phyloP scores from a whole-genome alignment of 2,329 filamentous ascomycete species.

The Graphilbum fragrans region DNA sequence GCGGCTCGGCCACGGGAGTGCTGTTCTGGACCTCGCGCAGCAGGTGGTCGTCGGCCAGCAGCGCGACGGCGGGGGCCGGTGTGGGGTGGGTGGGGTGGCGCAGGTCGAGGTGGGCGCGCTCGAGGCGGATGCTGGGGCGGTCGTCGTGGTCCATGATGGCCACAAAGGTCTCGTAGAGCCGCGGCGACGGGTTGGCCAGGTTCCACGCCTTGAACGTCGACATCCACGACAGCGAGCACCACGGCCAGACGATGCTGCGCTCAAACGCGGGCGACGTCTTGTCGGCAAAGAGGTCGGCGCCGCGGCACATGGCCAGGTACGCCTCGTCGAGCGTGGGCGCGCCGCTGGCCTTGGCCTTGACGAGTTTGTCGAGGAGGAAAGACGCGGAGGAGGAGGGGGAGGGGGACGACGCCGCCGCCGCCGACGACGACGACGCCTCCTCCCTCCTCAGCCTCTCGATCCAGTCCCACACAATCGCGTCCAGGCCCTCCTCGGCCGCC shows the following conservation, averaged over 20 bases:
- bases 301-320: conserved; percentile 34
- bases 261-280: conserved; percentile 22
- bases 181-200: conserved; percentile 29
- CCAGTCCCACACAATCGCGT: conserved; percentile 42
- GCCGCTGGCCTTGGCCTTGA: conserved; percentile 21
- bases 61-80: conserved; percentile 31
- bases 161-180: conserved; percentile 40
- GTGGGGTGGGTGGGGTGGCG: conserved; percentile 40
- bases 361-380: conserved; percentile 25
- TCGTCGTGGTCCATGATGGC: conserved; percentile 29
- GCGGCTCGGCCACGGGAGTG: conserved; percentile 7
- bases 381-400: conserved; percentile 9
- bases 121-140: conserved; percentile 23
- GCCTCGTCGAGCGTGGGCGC: conserved; percentile 34
- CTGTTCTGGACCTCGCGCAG: conserved; percentile 9
- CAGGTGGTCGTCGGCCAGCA: conserved; percentile 21
- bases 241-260: conserved; percentile 26
- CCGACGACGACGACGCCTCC: neutral
- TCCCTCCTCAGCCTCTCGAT: conserved; percentile 25
- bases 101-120: conserved; percentile 41
- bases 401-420: neutral
- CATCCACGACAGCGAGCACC: conserved; percentile 36
- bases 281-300: conserved; percentile 26
- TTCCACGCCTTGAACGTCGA: conserved; percentile 38
- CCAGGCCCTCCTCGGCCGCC: conserved; percentile 39